Evolutionary conservation across 345 rosid genomes (phyloP), one percentile per base, ranked within the genome.

Genomic region (Erucastrum elatum): DNA sequence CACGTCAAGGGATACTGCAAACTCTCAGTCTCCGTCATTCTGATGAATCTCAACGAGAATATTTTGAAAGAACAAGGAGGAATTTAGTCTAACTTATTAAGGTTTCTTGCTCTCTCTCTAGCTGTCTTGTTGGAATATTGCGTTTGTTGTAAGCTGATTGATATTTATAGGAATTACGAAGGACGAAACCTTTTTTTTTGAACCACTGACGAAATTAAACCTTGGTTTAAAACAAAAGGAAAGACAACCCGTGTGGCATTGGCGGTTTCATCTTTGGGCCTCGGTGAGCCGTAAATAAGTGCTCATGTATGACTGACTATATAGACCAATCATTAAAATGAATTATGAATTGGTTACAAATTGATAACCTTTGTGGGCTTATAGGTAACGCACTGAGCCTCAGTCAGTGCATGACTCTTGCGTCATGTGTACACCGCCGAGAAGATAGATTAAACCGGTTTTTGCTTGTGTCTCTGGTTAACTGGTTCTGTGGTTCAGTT

Each of bases 381-480:
- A 13, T 49, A 13, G 55, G 55, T 13, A 49, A 13, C 16, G 17
- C n/a, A 49, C 13, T 49, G 55, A 15, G 55, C 17, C 17, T 49
- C 59, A 15, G 6, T 49, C 59, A 53, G 6, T 53, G 25, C 59
- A 53, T 17, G 25, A 53, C 60, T 55, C 60, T 6, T 55, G 27
- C 10, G 29, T 73, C 55, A 58, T 49, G 66, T 25, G 68, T 61
- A 60, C 25, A 76, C 62, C 51, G 49, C 69, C 10, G 12, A 25
- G 37, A 33, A 61, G n/a, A 64, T 70, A n/a, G 35, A 77, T 65
- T 59, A 37, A 77, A 71, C 72, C 62, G 30, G 72, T 71, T 71
- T 44, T 11, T 44, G 41, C 10, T 59, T 72, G 56, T 59, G 56
- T 72, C 49, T 49, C 21, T 3, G 44, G 69, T 60, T 78, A 31